Percentiles rank a stretch among this genome's conserved stretches.
These are phyloP conservation scores for Cladorrhinum sp. DNA, from an alignment of 2,329 filamentous ascomycete genomes.

Conservation along the genomic window DNA sequence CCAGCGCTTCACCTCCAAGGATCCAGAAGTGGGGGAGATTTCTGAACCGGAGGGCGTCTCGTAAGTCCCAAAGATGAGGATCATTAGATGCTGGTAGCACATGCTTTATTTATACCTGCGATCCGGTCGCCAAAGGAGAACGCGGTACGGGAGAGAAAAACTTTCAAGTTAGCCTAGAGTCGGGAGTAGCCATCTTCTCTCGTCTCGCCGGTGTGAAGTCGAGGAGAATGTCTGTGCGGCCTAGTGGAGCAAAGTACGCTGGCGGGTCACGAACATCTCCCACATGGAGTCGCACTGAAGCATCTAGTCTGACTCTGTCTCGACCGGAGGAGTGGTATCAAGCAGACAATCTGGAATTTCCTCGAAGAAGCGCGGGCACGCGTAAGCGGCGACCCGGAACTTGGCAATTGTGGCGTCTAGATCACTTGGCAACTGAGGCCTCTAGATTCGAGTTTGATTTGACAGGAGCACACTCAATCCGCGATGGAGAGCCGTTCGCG, in stretches of 20 bases:
- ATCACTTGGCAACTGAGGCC: constrained; percentile 41
- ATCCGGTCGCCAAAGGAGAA: constrained; percentile 18
- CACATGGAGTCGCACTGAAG: constrained; percentile 42
- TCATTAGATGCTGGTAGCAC: constrained; percentile 43
- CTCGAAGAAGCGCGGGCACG: constrained; percentile 22
- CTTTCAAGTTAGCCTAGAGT: constrained; percentile 44
- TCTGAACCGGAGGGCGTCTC: constrained; percentile 65
- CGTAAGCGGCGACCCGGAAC: constrained; percentile 68
- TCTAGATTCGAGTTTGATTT: constrained; percentile 60
- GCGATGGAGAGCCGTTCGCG: constrained; percentile 65
- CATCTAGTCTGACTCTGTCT: constrained; percentile 41
- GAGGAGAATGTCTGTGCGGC: constrained; percentile 69
- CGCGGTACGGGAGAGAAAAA: constrained; percentile 38
- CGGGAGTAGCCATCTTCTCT: constrained; percentile 51
- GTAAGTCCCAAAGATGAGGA: constrained; percentile 66
- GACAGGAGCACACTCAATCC: constrained; percentile 63
- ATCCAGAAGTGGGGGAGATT: constrained; percentile 67
- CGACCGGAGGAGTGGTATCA: constrained; percentile 31
- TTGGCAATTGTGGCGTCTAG: constrained; percentile 66
- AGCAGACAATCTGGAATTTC: constrained; percentile 17
- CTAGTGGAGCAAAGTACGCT: constrained; percentile 70
- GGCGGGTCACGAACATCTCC: constrained; percentile 50
- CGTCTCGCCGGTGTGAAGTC: constrained; percentile 64
- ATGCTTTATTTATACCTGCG: not conserved
- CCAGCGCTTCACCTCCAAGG: constrained; percentile 52